phyloP scores from a whole-genome alignment of 768 basidiomycete species.

The Russula sp. region DNA sequence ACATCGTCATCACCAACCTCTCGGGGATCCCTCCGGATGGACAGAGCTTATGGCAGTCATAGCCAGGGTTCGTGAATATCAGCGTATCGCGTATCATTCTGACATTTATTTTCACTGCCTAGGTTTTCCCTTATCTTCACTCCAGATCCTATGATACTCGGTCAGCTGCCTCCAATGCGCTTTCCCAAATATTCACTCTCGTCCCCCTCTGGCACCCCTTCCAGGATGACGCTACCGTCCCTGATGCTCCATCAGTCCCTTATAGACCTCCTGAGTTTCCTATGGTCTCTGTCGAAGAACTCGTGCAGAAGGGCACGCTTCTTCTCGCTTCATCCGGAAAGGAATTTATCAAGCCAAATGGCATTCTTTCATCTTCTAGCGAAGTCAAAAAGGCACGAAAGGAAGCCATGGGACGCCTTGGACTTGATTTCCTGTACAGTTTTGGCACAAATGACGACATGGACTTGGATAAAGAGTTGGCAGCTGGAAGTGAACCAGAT shows the following conservation, averaged over 20 bases:
- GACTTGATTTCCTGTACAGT: constrained; percentile 77
- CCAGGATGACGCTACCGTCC: constrained; percentile 31
- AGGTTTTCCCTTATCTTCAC: constrained; percentile 89
- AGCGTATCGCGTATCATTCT: background rate
- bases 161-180: constrained; percentile 79
- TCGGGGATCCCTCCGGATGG: constrained; percentile 75
- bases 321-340: constrained; percentile 91
- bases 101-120: constrained; percentile 7
- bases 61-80: constrained; percentile 55
- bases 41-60: constrained; percentile 86
- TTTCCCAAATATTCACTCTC: constrained; percentile 80
- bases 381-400: constrained; percentile 85
- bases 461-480: constrained; percentile 80
- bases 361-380: constrained; percentile 62
- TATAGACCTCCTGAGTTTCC: constrained; percentile 54
- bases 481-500: constrained; percentile 42
- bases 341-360: constrained; percentile 74
- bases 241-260: constrained; percentile 26
- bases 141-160: constrained; percentile 92
- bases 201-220: constrained; percentile 76
- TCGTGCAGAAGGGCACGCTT: constrained; percentile 69
- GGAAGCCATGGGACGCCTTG: constrained; percentile 83
- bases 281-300: constrained; percentile 67
- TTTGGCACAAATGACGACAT: constrained; percentile 70
- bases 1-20: constrained; percentile 49